phyloP scores from a whole-genome alignment of 1,284 basidiomycete species.

The Uromyces viciae-fabae region DNA sequence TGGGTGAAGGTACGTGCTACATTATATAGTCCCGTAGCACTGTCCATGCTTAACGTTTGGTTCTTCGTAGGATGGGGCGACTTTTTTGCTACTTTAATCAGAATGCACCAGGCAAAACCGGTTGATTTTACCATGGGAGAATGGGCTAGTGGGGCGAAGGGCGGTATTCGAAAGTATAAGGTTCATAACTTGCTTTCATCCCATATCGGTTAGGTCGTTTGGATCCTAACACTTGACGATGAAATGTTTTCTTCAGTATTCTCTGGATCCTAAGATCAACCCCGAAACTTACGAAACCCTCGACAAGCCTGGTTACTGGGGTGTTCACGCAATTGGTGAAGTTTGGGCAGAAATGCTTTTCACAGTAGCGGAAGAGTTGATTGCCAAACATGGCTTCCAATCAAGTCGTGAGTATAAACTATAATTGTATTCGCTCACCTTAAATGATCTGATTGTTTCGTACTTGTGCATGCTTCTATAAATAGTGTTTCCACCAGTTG shows the following conservation, averaged over 20 bases:
- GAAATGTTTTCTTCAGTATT: conserved; percentile 53
- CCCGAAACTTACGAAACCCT: conserved; percentile 94
- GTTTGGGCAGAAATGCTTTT: conserved; percentile 95
- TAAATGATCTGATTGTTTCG: conserved; percentile 49
- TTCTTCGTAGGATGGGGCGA: conserved; percentile 71
- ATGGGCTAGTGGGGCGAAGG: conserved; percentile 77
- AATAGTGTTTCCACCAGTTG: conserved; percentile 72
- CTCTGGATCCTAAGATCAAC: conserved; percentile 67
- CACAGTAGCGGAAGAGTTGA: conserved; percentile 55
- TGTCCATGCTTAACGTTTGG: neutral
- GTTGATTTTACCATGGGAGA: conserved; percentile 69
- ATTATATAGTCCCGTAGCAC: neutral
- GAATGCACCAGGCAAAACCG: conserved; percentile 60
- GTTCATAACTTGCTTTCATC: too few relatives aligned
- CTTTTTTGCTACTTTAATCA: conserved; percentile 60
- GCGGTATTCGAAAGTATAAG: conserved; percentile 78
- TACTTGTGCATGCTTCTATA: conserved; percentile 74
- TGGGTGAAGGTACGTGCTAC: conserved; percentile 61
- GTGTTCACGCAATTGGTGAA: conserved; percentile 75
- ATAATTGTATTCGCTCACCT: conserved; percentile 40
- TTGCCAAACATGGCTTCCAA: conserved; percentile 51
- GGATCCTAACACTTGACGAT: neutral
- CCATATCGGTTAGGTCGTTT: too few relatives aligned
- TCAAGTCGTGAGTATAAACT: conserved; percentile 46
- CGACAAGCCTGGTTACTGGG: conserved; percentile 86